Conservation (phyloP, 176 grass and related monocot species). For the Ananas comosus region DNA sequence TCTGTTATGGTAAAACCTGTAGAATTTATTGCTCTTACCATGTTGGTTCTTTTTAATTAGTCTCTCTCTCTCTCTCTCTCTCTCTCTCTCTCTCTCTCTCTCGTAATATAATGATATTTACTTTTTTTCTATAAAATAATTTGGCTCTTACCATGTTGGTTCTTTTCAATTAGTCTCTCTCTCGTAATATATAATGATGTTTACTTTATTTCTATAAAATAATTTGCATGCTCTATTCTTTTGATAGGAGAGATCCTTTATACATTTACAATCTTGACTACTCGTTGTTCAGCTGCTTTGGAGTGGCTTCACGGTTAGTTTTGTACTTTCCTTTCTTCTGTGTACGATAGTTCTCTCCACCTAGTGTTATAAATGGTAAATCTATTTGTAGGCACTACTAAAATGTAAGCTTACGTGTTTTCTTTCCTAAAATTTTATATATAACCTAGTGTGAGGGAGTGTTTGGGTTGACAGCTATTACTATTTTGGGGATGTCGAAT, state of each 20-base stretch:
- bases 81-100: neutral
- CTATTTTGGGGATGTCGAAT: too few species aligned
- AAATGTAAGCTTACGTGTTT: too few species aligned
- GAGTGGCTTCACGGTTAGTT: conserved; percentile 80
- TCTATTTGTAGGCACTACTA: neutral
- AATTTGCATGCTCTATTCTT: conserved; percentile 8
- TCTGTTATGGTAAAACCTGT: too few species aligned
- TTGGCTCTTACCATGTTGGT: too few species aligned
- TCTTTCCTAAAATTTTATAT: too few species aligned
- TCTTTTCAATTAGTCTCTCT: neutral
- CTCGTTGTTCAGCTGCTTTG: conserved; percentile 45
- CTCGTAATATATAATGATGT: neutral
- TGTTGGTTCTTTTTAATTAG: too few species aligned
- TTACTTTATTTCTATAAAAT: conserved; percentile 1
- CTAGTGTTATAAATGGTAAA: neutral
- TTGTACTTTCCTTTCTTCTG: neutral
- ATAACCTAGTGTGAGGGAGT: too few species aligned
- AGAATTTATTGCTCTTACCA: too few species aligned
- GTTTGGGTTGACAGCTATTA: too few species aligned
- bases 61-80: neutral
- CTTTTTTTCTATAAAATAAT: too few species aligned
- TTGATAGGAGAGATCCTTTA: conserved; percentile 49
- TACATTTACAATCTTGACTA: conserved; percentile 80
- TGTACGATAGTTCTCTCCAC: neutral
- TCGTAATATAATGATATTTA: neutral